These are phyloP conservation scores for Pisolithus tinctorius DNA, from an alignment of 768 basidiomycete species.

Conservation along the genomic window DNA sequence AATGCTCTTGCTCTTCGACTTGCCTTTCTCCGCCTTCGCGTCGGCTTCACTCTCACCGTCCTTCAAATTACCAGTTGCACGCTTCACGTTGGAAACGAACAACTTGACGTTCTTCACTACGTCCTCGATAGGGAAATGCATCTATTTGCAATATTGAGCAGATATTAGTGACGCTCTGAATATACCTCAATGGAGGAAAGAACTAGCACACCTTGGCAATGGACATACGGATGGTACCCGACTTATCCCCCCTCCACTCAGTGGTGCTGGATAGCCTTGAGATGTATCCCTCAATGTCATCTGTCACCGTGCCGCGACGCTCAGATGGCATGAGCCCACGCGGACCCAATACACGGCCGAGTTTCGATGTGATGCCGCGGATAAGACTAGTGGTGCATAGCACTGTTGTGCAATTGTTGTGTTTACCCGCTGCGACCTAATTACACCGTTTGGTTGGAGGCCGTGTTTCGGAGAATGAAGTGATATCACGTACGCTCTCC, in stretches of 20 bases:
- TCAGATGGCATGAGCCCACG: constrained; percentile 94
- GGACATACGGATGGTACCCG: constrained; percentile 76
- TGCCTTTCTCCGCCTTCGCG: constrained; percentile 36
- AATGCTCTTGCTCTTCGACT: constrained; percentile 30
- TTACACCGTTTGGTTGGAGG: not conserved
- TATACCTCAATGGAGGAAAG: too few relatives aligned
- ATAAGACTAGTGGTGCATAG: constrained; percentile 79
- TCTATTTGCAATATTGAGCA: constrained; percentile 31
- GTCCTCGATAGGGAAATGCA: constrained; percentile 69
- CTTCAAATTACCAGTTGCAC: constrained; percentile 63
- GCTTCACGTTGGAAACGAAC: constrained; percentile 69
- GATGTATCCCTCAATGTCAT: constrained; percentile 80
- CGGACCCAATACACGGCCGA: constrained; percentile 79
- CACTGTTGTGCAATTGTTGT: constrained; percentile 71
- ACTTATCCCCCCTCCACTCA: constrained; percentile 91
- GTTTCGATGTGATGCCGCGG: constrained; percentile 66
- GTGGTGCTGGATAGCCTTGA: constrained; percentile 70
- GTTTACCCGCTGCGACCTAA: constrained; percentile 67
- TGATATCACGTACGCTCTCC: constrained; percentile 58
- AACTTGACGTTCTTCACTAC: constrained; percentile 73
- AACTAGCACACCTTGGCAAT: constrained; percentile 58
- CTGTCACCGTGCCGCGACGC: constrained; percentile 89
- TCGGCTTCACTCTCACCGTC: constrained; percentile 33
- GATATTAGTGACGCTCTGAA: not conserved
- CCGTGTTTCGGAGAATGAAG: not conserved